Conservation (phyloP, 164 flowering plant species). For the Vitis amurensis region DNA sequence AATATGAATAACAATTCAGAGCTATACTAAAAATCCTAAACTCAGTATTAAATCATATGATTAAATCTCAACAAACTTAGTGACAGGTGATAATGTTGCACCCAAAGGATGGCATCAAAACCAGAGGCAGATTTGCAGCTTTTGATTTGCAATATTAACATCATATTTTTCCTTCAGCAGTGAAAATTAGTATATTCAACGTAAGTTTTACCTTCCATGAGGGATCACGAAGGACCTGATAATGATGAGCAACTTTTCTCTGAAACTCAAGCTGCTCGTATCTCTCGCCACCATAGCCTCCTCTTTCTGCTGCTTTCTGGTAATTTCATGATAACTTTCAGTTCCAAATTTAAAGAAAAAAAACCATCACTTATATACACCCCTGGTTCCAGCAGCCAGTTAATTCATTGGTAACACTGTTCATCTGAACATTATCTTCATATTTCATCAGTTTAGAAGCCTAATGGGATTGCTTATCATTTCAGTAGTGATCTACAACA, state of each 20-base stretch:
- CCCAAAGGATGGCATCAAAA: neutral
- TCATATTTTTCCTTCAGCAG: neutral
- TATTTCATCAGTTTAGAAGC: neutral
- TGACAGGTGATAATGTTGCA: neutral
- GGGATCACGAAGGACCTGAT: conserved; percentile 53
- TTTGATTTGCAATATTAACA: neutral
- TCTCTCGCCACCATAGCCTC: conserved; percentile 88
- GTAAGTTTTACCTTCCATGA: conserved; percentile 71
- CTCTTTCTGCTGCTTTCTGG: conserved; percentile 91
- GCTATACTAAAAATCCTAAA: neutral
- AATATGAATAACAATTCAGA: neutral
- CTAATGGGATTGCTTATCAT: neutral
- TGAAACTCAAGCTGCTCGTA: conserved; percentile 91
- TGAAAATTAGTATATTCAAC: neutral
- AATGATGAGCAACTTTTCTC: conserved; percentile 58
- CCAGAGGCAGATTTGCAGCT: neutral
- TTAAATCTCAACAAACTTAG: neutral
- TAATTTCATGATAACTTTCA: conserved; percentile 3
- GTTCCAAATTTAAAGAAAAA: neutral
- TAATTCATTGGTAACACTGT: neutral
- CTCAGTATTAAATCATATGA: neutral
- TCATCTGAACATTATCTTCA: neutral
- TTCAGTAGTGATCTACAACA: too few species aligned
- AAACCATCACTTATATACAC: neutral
- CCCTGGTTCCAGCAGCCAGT: neutral